Base-by-base conservation (phyloP, 2,329 filamentous ascomycete species). In the Aspergillus spinulosporus region DNA sequence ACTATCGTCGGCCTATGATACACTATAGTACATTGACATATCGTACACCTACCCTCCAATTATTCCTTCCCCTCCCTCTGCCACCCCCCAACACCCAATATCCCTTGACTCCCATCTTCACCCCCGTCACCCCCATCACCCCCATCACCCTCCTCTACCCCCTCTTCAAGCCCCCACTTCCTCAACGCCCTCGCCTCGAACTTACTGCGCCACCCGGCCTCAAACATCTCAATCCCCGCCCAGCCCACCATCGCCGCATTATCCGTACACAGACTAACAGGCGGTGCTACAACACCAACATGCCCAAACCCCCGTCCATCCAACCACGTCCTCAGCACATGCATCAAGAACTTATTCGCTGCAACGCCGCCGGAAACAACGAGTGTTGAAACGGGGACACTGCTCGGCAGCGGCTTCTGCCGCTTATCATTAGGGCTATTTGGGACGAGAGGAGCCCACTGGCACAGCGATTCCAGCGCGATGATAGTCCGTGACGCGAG, bases 201-300 rank as follows among this genome's bases (percentile, higher is more conserved):
- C 15, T 83, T 81, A 6, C 85, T 87, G 56, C 78, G 74, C 80
- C 84, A 92, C 0, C 93, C 92, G 1, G 84, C 84, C 72, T 89
- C 82, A 68, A 84, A 97, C 92, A 99, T 97, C 75, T 97, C 92
- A 62, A 92, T 82, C 0, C 88, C 94, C 1, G 92, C 81, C 93
- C 94, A 97, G 1, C 88, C 93, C 70, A 97, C 92, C 94, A 99
- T 99, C 47, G 92, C 90, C 9, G 94, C 94, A 73, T 99, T 97
- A 68, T 99, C 94, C 0, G 91, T 97, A 69, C 94, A 97, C 52
- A 93, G 80, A 42, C 80, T 78, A 7, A 84, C 74, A 2, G 92
- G 92, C n/a, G 94, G 93, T 54, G 88, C 89, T 31, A 87, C 74
- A 5, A 97, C 72, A 8, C 80, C 65, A 29, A 95, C 71, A 61